A percentile compares a stretch with the other conserved stretches of the same genome.
These are phyloP conservation scores for Antitrichia curtipendula DNA, from an alignment of 225 moss, liverwort and hornwort species.

Conservation along the genomic window DNA sequence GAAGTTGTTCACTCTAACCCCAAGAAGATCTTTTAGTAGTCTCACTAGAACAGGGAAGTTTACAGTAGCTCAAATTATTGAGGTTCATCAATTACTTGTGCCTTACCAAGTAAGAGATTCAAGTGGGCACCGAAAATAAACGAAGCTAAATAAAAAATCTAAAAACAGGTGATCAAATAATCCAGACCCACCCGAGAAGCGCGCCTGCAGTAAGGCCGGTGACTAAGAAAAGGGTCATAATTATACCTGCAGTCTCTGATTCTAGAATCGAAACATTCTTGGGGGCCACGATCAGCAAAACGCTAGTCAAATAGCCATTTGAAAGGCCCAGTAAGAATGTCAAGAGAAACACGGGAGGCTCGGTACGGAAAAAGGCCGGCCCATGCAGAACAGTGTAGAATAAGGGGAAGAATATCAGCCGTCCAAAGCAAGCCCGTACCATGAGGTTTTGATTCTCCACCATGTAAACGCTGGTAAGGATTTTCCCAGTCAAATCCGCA, in stretches of 20 bases:
- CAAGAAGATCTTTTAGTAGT: not conserved
- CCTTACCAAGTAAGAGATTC: not conserved
- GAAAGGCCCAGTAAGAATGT: constrained; percentile 59
- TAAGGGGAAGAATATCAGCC: constrained; percentile 62
- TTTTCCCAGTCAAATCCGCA: constrained; percentile 61
- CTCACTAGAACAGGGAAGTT: not conserved
- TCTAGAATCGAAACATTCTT: constrained; percentile 53
- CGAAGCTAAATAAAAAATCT: not conserved
- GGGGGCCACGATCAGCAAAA: constrained; percentile 59
- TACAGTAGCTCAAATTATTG: constrained; percentile 5
- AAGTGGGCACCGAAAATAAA: not conserved
- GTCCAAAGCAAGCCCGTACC: constrained; percentile 33
- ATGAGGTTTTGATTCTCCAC: constrained; percentile 25
- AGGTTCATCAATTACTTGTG: not conserved
- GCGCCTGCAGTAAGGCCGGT: constrained; percentile 22
- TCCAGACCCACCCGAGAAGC: constrained; percentile 53
- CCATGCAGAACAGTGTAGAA: constrained; percentile 55
- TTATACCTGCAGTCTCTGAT: constrained; percentile 54
- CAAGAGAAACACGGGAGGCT: constrained; percentile 51
- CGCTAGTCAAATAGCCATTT: constrained; percentile 74
- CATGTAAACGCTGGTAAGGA: constrained; percentile 32
- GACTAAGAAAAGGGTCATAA: constrained; percentile 59
- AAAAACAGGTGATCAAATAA: constrained; percentile 18
- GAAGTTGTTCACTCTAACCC: not conserved
- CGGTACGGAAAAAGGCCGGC: constrained; percentile 48